These are phyloP conservation scores for Russula ochroleuca DNA, from an alignment of 768 basidiomycete genomes.

Conservation along the genomic window DNA sequence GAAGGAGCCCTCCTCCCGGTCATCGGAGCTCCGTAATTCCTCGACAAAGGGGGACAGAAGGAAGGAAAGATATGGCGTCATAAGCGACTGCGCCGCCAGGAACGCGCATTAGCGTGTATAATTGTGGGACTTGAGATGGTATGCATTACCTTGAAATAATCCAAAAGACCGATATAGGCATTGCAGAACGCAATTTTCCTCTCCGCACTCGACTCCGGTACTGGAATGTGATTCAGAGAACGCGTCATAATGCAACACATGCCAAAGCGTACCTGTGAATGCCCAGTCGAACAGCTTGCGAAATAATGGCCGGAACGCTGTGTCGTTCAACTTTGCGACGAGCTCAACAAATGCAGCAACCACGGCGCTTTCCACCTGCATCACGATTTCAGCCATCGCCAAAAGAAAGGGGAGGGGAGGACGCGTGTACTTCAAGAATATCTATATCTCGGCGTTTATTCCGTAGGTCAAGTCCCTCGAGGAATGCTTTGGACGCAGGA, in stretches of 20 bases:
- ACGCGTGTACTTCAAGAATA: slow-evolving; percentile 31
- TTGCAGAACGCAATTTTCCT: slow-evolving; percentile 71
- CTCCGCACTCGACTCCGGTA: slow-evolving; percentile 34
- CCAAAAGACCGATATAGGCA: slow-evolving; percentile 66
- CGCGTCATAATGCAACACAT: neutral
- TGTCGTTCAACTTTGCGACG: slow-evolving; percentile 89
- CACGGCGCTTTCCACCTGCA: slow-evolving; percentile 49
- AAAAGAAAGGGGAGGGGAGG: neutral
- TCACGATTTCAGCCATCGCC: neutral
- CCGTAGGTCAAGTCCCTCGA: slow-evolving; percentile 27
- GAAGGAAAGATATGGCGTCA: slow-evolving; percentile 88
- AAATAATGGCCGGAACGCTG: slow-evolving; percentile 87
- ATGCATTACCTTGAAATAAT: slow-evolving; percentile 75
- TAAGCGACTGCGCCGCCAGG: slow-evolving; percentile 53
- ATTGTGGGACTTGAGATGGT: neutral
- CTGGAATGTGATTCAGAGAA: slow-evolving; percentile 13
- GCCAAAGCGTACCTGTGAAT: slow-evolving; percentile 43
- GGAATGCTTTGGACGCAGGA: slow-evolving; percentile 24
- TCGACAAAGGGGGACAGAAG: slow-evolving; percentile 64
- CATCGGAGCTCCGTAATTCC: slow-evolving; percentile 49
- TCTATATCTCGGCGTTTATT: slow-evolving; percentile 9
- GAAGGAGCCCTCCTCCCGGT: slow-evolving; percentile 28
- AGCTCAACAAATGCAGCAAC: slow-evolving; percentile 81
- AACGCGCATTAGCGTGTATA: neutral
- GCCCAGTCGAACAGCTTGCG: slow-evolving; percentile 94